Evolutionary conservation across 2,329 filamentous ascomycete genomes (phyloP).

Genomic region (Colletotrichum acutatum): DNA sequence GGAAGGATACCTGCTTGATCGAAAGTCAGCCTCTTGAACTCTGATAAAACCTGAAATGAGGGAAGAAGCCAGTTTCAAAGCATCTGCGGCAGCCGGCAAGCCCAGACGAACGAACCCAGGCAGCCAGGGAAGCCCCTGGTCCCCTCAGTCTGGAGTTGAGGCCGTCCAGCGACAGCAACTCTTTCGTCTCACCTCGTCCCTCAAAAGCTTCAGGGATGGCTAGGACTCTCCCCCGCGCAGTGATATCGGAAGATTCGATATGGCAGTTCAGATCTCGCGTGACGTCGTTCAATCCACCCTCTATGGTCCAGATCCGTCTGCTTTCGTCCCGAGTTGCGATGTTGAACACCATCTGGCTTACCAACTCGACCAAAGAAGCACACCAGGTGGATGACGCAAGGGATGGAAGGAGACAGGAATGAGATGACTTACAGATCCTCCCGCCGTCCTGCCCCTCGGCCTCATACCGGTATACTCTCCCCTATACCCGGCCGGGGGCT

Average conservation of each 20-base stretch:
- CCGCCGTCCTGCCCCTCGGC: background rate
- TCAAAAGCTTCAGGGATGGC: background rate
- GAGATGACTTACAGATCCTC: background rate
- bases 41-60: background rate
- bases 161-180: background rate
- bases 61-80: background rate
- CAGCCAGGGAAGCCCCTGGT: background rate
- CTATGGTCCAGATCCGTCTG: background rate
- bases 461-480: background rate
- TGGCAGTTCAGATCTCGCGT: background rate
- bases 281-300: background rate
- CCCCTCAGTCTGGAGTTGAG: background rate
- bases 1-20: background rate
- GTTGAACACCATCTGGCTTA: background rate
- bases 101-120: background rate
- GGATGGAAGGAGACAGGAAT: background rate
- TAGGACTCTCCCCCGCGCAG: background rate
- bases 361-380: background rate
- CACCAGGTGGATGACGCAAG: background rate
- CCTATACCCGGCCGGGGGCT: background rate
- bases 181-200: background rate
- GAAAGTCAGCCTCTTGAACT: background rate
- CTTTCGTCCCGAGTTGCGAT: background rate
- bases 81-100: background rate
- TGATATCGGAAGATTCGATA: background rate